Conservation (phyloP, 1,139 yeast genomes). For the Sugiyamaella sp. region DNA sequence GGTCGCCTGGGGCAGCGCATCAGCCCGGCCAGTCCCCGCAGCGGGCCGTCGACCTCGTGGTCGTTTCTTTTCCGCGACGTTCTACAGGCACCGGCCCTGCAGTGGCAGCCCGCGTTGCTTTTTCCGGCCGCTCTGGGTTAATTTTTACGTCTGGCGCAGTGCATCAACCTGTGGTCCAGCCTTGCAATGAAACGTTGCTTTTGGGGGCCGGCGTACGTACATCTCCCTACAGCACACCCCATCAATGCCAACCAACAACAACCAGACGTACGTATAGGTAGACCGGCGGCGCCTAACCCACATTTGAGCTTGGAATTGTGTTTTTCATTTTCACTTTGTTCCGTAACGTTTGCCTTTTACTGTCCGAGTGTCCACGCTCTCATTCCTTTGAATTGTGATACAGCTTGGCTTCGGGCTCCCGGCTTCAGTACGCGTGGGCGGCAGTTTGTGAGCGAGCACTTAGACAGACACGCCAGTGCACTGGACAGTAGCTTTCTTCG, state of each 20-base stretch:
- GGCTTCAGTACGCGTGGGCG: too few relatives aligned
- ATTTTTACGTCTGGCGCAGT: not conserved
- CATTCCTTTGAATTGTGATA: not conserved
- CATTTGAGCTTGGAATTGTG: constrained; percentile 1
- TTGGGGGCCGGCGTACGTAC: not conserved
- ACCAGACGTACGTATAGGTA: not conserved
- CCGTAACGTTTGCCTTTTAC: not conserved
- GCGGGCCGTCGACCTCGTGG: too few relatives aligned
- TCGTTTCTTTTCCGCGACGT: not conserved
- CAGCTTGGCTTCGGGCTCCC: too few relatives aligned
- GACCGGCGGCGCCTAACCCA: constrained; percentile 4
- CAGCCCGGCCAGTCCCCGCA: too few relatives aligned
- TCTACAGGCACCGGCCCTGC: not conserved
- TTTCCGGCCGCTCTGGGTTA: not conserved
- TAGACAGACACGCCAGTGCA: too few relatives aligned
- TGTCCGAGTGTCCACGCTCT: not conserved
- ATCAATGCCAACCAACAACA: not conserved
- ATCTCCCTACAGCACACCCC: constrained; percentile 1
- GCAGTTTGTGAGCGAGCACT: too few relatives aligned
- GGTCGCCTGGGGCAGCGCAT: too few relatives aligned
- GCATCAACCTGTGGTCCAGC: not conserved
- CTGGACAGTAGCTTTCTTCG: too few relatives aligned
- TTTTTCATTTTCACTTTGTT: constrained; percentile 6
- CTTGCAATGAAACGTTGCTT: not conserved
- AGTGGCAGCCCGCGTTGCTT: not conserved